Evolutionary conservation across 257 asterid species (phyloP).

Genomic region (Fraxinus excelsior): DNA sequence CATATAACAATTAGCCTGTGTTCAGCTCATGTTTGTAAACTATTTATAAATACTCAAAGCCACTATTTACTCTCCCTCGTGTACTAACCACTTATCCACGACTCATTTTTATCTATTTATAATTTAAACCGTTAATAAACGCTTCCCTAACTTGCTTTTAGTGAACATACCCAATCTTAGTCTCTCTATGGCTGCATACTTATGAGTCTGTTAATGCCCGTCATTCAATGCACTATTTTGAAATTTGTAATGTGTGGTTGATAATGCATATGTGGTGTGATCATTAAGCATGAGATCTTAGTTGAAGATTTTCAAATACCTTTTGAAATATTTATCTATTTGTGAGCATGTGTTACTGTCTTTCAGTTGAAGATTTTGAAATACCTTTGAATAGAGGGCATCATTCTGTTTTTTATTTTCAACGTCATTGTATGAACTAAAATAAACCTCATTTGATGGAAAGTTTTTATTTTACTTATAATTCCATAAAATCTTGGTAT

Average conservation of each 20-base stretch:
- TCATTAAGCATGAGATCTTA: not conserved
- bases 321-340: no score
- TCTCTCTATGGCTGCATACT: no score
- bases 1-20: not conserved
- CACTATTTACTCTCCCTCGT: no score
- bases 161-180: not conserved
- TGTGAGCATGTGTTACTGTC: not conserved
- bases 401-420: not conserved
- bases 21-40: no score
- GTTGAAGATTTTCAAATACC: no score
- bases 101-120: no score
- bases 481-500: not conserved
- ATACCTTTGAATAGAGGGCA: not conserved
- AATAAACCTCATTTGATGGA: not conserved
- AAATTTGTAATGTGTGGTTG: conserved; percentile 5
- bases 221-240: conserved; percentile 11
- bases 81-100: no score
- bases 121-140: no score
- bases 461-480: conserved; percentile 3
- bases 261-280: not conserved
- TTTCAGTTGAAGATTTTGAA: not conserved
- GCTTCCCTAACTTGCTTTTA: no score
- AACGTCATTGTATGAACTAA: not conserved
- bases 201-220: not conserved
- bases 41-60: no score